phyloP scores from a whole-genome alignment of 495 filamentous ascomycete genomes.

The Tirmania nivea region DNA sequence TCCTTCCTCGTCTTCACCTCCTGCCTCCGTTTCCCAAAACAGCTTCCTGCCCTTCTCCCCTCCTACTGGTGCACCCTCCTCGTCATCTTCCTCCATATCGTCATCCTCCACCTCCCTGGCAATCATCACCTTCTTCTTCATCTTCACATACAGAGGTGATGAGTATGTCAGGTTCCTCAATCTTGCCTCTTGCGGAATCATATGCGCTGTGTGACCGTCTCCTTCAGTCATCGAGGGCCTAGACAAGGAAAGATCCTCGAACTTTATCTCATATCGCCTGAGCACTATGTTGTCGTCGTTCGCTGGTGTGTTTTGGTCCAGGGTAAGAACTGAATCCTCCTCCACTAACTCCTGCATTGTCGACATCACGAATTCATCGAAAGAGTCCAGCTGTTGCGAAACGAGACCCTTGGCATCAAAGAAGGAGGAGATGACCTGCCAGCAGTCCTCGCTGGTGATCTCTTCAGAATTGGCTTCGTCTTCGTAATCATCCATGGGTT shows the following conservation, averaged over 20 bases:
- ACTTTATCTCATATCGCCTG: slow-evolving; percentile 81
- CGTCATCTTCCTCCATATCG: slow-evolving; percentile 38
- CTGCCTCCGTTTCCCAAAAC: slow-evolving; percentile 21
- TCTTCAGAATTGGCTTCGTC: slow-evolving; percentile 26
- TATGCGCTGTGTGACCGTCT: slow-evolving; percentile 58
- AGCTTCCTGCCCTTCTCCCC: slow-evolving; percentile 32
- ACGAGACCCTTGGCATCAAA: slow-evolving; percentile 90
- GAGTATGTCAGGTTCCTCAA: slow-evolving; percentile 90
- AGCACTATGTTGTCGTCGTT: slow-evolving; percentile 59
- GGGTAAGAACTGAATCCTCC: slow-evolving; percentile 66
- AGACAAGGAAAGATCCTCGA: slow-evolving; percentile 63
- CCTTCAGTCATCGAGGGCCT: slow-evolving; percentile 76
- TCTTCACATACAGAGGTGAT: slow-evolving; percentile 65
- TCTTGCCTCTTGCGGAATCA: slow-evolving; percentile 81
- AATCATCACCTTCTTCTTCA: slow-evolving; percentile 56
- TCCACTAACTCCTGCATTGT: slow-evolving; percentile 84
- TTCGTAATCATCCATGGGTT: slow-evolving; percentile 31
- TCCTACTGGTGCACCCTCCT: slow-evolving; percentile 27
- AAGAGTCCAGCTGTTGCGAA: slow-evolving; percentile 93
- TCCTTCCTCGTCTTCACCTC: slow-evolving; percentile 19
- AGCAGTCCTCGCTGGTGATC: slow-evolving; percentile 85
- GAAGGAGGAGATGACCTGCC: slow-evolving; percentile 90
- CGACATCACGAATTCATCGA: slow-evolving; percentile 81
- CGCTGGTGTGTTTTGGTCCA: slow-evolving; percentile 66
- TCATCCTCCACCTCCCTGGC: slow-evolving; percentile 52